phyloP scores from a whole-genome alignment of 192 early-diverging fungal species.

The Piromyces sp. region DNA sequence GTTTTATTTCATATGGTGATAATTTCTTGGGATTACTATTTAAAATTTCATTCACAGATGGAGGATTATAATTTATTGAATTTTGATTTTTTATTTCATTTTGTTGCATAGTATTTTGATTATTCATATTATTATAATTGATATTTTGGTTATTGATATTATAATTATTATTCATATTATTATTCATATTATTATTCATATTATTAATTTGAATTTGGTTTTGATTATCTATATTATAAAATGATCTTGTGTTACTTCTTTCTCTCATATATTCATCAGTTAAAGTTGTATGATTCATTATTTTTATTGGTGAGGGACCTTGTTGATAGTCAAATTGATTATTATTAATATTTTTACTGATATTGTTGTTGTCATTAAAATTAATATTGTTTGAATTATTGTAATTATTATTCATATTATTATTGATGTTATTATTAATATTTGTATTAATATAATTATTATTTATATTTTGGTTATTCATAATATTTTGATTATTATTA shows the following conservation, averaged over 20 bases:
- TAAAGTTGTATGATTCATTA: too few species aligned
- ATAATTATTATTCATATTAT: not conserved
- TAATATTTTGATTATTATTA: too few species aligned
- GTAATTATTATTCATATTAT: not conserved
- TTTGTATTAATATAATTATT: too few species aligned
- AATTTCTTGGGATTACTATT: not conserved
- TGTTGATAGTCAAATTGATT: too few species aligned
- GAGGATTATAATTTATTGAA: not conserved
- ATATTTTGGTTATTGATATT: not conserved
- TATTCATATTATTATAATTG: not conserved
- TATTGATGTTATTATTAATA: too few species aligned
- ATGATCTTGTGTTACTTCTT: too few species aligned
- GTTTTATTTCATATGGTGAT: not conserved
- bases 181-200: too few species aligned
- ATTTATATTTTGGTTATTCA: too few species aligned
- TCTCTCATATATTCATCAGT: too few species aligned
- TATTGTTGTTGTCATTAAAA: too few species aligned
- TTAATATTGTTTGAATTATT: not conserved
- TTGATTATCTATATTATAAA: not conserved
- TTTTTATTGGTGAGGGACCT: too few species aligned
- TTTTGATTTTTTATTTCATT: not conserved
- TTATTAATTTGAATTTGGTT: not conserved
- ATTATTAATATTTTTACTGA: too few species aligned
- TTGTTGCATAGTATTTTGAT: not conserved
- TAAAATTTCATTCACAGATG: not conserved